phyloP scores from a whole-genome alignment of 2,329 filamentous ascomycete genomes.

The Fusarium mexicanum region DNA sequence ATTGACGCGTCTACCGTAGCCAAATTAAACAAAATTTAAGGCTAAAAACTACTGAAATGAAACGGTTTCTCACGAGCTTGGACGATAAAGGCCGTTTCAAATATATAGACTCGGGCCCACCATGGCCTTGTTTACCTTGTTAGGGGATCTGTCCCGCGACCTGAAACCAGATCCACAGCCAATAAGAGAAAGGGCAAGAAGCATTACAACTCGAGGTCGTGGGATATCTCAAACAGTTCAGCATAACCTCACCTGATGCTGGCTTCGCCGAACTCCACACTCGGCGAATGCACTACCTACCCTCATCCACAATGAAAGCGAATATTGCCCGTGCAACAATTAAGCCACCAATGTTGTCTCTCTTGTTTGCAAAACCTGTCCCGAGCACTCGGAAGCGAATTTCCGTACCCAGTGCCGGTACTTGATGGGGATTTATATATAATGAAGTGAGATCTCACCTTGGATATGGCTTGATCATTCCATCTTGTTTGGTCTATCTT shows the following conservation, averaged over 20 bases:
- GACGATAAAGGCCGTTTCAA: constrained; percentile 7
- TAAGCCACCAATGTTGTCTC: constrained; percentile 22
- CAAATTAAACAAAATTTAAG: not conserved
- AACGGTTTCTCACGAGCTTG: constrained; percentile 7
- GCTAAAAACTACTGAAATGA: not conserved
- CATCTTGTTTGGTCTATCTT: constrained; percentile 21
- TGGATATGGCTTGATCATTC: not conserved
- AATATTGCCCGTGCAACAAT: constrained; percentile 19
- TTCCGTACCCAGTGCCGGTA: not conserved
- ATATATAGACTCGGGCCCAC: constrained; percentile 3
- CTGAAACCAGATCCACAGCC: constrained; percentile 28
- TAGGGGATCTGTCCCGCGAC: constrained; percentile 13
- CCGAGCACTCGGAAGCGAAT: constrained; percentile 22
- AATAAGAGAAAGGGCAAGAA: constrained; percentile 19
- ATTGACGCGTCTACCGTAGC: not conserved
- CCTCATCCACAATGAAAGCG: constrained; percentile 20
- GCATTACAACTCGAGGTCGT: not conserved
- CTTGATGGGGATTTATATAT: constrained; percentile 11
- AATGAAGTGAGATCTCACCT: not conserved
- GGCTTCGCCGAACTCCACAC: not conserved
- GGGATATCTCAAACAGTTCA: constrained; percentile 11
- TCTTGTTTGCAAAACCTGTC: constrained; percentile 13
- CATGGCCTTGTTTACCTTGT: constrained; percentile 21
- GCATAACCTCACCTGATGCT: not conserved
- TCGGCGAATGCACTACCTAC: not conserved